These are phyloP conservation scores for Ettlia oleoabundans DNA, from an alignment of 139 green algal genomes.

Conservation along the genomic window DNA sequence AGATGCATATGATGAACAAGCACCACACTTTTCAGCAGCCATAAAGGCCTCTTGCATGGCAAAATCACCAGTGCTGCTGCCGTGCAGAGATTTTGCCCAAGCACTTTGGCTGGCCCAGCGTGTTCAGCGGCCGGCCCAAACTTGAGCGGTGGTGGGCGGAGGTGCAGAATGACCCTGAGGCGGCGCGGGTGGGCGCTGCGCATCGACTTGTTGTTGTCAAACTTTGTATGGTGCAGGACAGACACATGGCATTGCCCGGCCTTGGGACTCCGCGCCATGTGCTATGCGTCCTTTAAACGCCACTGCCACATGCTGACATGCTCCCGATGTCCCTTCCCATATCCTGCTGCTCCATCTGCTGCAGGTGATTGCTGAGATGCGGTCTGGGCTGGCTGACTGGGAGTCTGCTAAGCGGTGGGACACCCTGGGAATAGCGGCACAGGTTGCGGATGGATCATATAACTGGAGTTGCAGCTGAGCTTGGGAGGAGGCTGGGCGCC, in stretches of 20 bases:
- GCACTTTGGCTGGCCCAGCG: constrained; percentile 76
- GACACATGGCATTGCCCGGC: background rate
- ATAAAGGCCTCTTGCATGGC: background rate
- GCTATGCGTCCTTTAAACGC: too few relatives aligned
- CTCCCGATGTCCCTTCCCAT: too few relatives aligned
- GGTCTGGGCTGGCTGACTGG: constrained; percentile 62
- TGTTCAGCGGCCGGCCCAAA: constrained; percentile 71
- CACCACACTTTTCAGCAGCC: too few relatives aligned
- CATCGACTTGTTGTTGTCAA: background rate
- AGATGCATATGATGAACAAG: too few relatives aligned
- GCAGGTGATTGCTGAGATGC: constrained; percentile 65
- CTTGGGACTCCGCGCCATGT: background rate
- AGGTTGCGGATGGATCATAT: constrained; percentile 49
- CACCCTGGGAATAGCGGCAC: constrained; percentile 56
- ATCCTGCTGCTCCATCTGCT: too few relatives aligned
- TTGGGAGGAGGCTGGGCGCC: too few relatives aligned
- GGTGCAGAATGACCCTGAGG: constrained; percentile 57
- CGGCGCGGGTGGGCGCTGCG: constrained; percentile 42
- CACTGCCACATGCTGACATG: too few relatives aligned
- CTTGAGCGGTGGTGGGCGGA: constrained; percentile 65
- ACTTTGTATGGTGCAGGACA: too few relatives aligned
- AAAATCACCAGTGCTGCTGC: too few relatives aligned
- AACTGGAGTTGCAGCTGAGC: constrained; percentile 48
- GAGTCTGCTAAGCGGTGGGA: constrained; percentile 65
- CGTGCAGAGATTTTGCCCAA: constrained; percentile 66